These are phyloP conservation scores for Candida methanosorbosa DNA, from an alignment of 805 yeast species.

Conservation along the genomic window DNA sequence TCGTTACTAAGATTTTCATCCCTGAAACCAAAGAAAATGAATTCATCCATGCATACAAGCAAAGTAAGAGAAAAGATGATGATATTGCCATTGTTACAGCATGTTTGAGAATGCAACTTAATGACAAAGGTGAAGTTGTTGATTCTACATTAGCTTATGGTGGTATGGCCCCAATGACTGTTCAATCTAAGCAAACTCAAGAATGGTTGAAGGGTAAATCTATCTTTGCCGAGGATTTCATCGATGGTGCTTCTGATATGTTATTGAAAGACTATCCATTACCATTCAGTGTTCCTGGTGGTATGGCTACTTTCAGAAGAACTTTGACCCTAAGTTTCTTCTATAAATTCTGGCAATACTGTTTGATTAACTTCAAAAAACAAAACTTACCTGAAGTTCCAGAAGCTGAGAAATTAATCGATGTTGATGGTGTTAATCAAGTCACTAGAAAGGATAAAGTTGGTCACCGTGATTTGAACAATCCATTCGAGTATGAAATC, in stretches of 20 bases:
- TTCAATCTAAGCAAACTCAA: constrained; percentile 27
- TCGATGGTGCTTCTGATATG: constrained; percentile 22
- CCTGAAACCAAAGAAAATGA: constrained; percentile 31
- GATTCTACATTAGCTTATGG: constrained; percentile 32
- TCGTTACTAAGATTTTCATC: constrained; percentile 29
- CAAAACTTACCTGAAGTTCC: not conserved
- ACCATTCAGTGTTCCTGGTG: constrained; percentile 38
- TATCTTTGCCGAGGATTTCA: constrained; percentile 13
- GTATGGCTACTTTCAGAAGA: constrained; percentile 37
- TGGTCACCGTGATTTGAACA: constrained; percentile 30
- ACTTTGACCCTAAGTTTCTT: constrained; percentile 37
- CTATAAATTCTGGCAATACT: constrained; percentile 31
- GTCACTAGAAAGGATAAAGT: constrained; percentile 29
- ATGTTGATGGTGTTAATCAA: constrained; percentile 21
- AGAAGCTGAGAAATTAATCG: constrained; percentile 11
- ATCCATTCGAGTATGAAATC: constrained; percentile 27
- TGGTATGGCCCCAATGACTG: constrained; percentile 41
- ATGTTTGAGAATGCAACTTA: constrained; percentile 23
- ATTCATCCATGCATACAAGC: constrained; percentile 32
- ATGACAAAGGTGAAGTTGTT: constrained; percentile 14
- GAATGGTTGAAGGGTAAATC: constrained; percentile 14
- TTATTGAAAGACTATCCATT: constrained; percentile 28
- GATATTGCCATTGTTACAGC: constrained; percentile 42
- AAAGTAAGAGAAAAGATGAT: constrained; percentile 40
- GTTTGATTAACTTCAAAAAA: constrained; percentile 11